These are phyloP conservation scores for Colletotrichum orchidophilum DNA, from an alignment of 2,329 filamentous ascomycete species.

Conservation along the genomic window DNA sequence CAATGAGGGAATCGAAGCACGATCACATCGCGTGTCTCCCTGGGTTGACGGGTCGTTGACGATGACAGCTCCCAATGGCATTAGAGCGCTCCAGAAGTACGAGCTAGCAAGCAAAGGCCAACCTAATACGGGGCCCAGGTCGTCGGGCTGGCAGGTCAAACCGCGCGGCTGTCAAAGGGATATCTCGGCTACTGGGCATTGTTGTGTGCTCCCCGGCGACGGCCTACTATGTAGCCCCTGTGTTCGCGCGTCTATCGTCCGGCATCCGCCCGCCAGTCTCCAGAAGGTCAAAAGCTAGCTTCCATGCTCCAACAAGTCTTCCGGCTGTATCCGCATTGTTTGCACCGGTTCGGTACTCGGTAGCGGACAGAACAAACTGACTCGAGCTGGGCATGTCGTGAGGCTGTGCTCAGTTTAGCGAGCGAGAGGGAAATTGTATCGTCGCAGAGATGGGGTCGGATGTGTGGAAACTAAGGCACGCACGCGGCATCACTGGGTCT, in stretches of 20 bases:
- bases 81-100: neutral
- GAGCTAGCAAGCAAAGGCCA: neutral
- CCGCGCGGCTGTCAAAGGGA: neutral
- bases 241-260: neutral
- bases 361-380: conserved; percentile 17
- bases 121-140: neutral
- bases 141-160: neutral
- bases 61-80: neutral
- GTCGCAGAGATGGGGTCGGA: conserved; percentile 16
- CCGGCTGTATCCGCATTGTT: neutral
- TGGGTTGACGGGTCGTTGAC: neutral
- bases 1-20: neutral
- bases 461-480: conserved; percentile 20
- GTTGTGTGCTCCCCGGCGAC: neutral
- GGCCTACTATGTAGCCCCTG: no score
- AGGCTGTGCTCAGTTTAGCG: conserved; percentile 30
- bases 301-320: neutral
- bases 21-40: neutral
- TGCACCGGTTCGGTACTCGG: conserved; percentile 14
- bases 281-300: neutral
- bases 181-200: no score
- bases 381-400: conserved; percentile 27
- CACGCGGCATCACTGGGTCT: no score
- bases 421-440: conserved; percentile 31
- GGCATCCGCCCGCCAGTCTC: neutral